Evolutionary conservation across 495 filamentous ascomycete genomes (phyloP), one percentile per base, ranked within the genome.

Genomic region (Aspergillus coremiiformis): DNA sequence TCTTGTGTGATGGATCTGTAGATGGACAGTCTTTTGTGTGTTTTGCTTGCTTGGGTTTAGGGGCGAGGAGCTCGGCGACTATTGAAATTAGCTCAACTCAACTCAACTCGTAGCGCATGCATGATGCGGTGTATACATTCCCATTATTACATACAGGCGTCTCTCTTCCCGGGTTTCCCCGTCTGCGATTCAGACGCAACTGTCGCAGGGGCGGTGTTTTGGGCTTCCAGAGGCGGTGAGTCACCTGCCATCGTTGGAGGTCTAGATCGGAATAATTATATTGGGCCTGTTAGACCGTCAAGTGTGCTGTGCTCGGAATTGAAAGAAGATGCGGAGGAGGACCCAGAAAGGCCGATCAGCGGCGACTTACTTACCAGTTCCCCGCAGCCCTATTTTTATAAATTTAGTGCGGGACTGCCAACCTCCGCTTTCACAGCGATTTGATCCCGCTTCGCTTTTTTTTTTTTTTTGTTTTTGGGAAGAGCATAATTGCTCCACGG

Each of bases 51-150:
- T 82, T 81, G 46, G 66, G 63, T 62, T 83, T 81, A 10, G 78
- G 74, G 4, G 77, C 69, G 76, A 91, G 86, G 49, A 93, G 78
- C 53, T 85, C 81, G 55, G 81, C 66, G 67, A 90, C 85, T 84
- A 53, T 15, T 22, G n/a, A 14, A 27, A 1, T 39, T 20, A 44
- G 14, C n/a, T 23, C 23, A 6, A 4, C 17, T 19, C 14, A 30
- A 17, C 17, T 50, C 12, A 32, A 27, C 10, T 29, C 14, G 26
- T 47, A 23, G 5, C 30, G n/a, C 10, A n/a, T 52, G 43, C 21
- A 26, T 30, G 29, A 20, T 9, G n/a, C 10, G 41, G 10, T 12
- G 29, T 26, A 44, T 48, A n/a, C n/a, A n/a, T n/a, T n/a, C n/a
- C 14, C 11, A 26, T 44, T 39, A 52, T 50, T 66, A 55, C 54